Percentiles rank a stretch among this genome's conserved stretches.
Evolutionary conservation across 257 asterid genomes (phyloP).

Genomic region (Nemophila menziesii): DNA sequence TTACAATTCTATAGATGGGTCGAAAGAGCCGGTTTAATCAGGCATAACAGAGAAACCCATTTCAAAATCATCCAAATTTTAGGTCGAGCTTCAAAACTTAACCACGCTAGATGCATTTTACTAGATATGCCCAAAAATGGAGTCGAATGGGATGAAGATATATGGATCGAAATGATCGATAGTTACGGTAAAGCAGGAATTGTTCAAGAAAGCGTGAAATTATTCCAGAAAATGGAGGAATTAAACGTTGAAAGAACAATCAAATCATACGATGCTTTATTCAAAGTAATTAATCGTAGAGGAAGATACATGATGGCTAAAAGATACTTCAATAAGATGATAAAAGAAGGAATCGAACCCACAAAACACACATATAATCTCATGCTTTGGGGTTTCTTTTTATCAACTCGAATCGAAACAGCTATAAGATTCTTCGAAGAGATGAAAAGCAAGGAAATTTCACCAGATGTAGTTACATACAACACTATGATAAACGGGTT

Average conservation of each 20-base stretch:
- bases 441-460: slow-evolving; percentile 62
- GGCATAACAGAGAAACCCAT: slow-evolving; percentile 57
- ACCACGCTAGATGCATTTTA: slow-evolving; percentile 79
- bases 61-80: slow-evolving; percentile 63
- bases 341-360: slow-evolving; percentile 67
- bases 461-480: slow-evolving; percentile 64
- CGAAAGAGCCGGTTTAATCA: slow-evolving; percentile 54
- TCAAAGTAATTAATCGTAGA: slow-evolving; percentile 62
- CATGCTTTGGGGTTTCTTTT: slow-evolving; percentile 83
- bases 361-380: slow-evolving; percentile 62
- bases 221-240: slow-evolving; percentile 76
- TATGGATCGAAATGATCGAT: slow-evolving; percentile 70
- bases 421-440: slow-evolving; percentile 75
- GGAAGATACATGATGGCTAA: slow-evolving; percentile 87
- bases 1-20: slow-evolving; percentile 96
- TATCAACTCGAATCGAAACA: slow-evolving; percentile 46
- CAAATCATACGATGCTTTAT: slow-evolving; percentile 57
- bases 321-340: slow-evolving; percentile 76
- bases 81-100: slow-evolving; percentile 63
- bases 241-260: slow-evolving; percentile 52
- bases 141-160: slow-evolving; percentile 83
- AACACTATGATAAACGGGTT: slow-evolving; percentile 74
- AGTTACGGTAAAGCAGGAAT: slow-evolving; percentile 77
- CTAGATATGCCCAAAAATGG: slow-evolving; percentile 81
- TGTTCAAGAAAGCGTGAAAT: slow-evolving; percentile 88